Base-by-base conservation (phyloP, 1,284 basidiomycete species). In the Leccinum fallax region DNA sequence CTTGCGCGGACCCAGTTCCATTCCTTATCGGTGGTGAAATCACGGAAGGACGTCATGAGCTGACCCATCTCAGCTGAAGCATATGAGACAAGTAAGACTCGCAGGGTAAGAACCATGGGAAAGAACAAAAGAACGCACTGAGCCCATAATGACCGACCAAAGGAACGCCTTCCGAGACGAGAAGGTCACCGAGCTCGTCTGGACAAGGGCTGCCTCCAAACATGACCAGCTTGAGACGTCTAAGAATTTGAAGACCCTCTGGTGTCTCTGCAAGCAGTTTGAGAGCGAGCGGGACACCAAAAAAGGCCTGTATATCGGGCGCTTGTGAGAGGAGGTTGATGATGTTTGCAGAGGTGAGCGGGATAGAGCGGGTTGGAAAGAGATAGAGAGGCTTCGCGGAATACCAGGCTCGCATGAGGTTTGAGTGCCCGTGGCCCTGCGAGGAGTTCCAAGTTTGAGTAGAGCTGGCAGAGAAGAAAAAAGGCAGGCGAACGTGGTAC, bases 1-100 rank as follows among this genome's bases (percentile, higher is more conserved):
- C 57, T 74, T 38, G 73, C 61, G 61, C 83, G 69, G 68, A 87
- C 73, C 78, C 82, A 87, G 66, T 85, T 85, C 87, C 88, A 89
- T 21, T 72, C 80, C 65, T 83, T 84, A 76, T 89, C 87, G 5
- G 63, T 72, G 1, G 67, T 71, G 63, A 83, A 86, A 61, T 83
- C 77, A 11, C 84, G 79, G 57, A 76, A 76, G 9, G 83, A 84
- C 67, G 82, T 80, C 79, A 85, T 75, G 62, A 87, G 71, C 62
- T 80, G 72, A 69, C 77, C 73, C 71, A 76, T 81, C 64, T 78
- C 64, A 21, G 57, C 61, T 66, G 21, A 55, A 53, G 46, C 56
- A 19, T 19, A 38, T 48, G 4, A 7, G 21, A 43, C 24, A 21
- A 21, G 13, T 38, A 13, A 60, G 19, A 54, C 3, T 0, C 4